Evolutionary conservation across 148 eudicot species (phyloP).

Genomic region (Gaultheria prostrata): DNA sequence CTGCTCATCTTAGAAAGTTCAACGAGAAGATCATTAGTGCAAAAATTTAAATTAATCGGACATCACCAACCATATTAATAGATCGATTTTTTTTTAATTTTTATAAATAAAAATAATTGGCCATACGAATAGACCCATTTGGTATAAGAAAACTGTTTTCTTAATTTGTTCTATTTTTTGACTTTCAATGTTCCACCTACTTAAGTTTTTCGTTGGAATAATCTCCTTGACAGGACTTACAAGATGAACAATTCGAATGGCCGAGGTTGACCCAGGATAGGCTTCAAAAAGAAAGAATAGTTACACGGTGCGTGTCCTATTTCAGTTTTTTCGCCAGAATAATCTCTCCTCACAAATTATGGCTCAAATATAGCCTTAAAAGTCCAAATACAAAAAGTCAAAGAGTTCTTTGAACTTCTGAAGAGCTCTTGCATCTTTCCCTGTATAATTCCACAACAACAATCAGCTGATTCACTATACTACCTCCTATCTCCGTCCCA

Average conservation of each 20-base stretch:
- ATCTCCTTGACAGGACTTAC: background rate
- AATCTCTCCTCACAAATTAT: too few relatives aligned
- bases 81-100: too few relatives aligned
- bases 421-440: background rate
- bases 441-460: background rate
- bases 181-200: background rate
- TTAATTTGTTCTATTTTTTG: background rate
- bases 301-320: background rate
- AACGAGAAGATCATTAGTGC: too few relatives aligned
- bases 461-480: too few relatives aligned
- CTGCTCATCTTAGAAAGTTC: too few relatives aligned
- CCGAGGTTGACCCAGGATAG: background rate
- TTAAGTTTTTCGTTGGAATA: background rate
- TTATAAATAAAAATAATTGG: too few relatives aligned
- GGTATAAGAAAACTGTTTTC: too few relatives aligned
- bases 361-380: background rate
- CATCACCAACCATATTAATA: too few relatives aligned
- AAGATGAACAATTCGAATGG: background rate
- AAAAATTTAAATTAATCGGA: too few relatives aligned
- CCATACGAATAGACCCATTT: too few relatives aligned
- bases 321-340: too few relatives aligned
- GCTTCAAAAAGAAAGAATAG: background rate
- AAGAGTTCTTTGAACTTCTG: background rate
- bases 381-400: background rate
- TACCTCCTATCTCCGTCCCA: too few relatives aligned